A percentile compares a stretch with the other conserved stretches of the same genome.
Conservation (phyloP, 2,329 filamentous ascomycete genomes). For the Penicillium expansum region DNA sequence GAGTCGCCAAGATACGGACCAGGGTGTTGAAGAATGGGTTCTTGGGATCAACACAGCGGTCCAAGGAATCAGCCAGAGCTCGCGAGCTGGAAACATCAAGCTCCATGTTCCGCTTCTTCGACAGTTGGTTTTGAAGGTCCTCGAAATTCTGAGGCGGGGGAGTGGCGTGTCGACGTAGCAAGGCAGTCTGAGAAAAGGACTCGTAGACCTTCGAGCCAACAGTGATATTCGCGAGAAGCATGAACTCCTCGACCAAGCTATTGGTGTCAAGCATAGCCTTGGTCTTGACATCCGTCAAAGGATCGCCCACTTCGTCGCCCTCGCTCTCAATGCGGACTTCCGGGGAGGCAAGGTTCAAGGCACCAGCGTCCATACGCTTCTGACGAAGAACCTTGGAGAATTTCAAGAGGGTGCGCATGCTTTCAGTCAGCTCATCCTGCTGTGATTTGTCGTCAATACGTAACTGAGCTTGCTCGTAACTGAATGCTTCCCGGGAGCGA, state of each 20-base stretch:
- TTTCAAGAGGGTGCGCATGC: constrained; percentile 81
- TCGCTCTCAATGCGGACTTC: constrained; percentile 96
- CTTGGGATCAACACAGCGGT: constrained; percentile 71
- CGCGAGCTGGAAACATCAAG: constrained; percentile 82
- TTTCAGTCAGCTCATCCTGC: constrained; percentile 81
- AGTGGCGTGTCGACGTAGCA: constrained; percentile 85
- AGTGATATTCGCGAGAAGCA: constrained; percentile 95
- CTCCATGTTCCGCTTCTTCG: constrained; percentile 77
- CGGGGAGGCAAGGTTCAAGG: constrained; percentile 92
- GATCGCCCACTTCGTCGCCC: constrained; percentile 92
- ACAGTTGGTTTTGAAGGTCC: constrained; percentile 85
- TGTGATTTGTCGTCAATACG: constrained; percentile 87
- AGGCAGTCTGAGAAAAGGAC: constrained; percentile 90
- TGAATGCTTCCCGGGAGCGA: constrained; percentile 92
- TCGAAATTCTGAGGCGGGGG: constrained; percentile 97
- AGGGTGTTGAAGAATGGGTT: constrained; percentile 99
- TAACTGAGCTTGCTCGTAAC: constrained; percentile 93
- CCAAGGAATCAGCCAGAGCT: constrained; percentile 89
- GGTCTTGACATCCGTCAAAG: constrained; percentile 85
- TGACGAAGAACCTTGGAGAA: constrained; percentile 91
- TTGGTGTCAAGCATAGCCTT: constrained; percentile 94
- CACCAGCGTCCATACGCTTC: constrained; percentile 94
- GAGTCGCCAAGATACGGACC: constrained; percentile 92
- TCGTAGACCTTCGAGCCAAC: constrained; percentile 88
- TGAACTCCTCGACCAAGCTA: constrained; percentile 97